Percentiles rank a stretch among this genome's conserved stretches.
Conservation (phyloP, 2,329 filamentous ascomycete genomes). For the Colletotrichum zoysiae region DNA sequence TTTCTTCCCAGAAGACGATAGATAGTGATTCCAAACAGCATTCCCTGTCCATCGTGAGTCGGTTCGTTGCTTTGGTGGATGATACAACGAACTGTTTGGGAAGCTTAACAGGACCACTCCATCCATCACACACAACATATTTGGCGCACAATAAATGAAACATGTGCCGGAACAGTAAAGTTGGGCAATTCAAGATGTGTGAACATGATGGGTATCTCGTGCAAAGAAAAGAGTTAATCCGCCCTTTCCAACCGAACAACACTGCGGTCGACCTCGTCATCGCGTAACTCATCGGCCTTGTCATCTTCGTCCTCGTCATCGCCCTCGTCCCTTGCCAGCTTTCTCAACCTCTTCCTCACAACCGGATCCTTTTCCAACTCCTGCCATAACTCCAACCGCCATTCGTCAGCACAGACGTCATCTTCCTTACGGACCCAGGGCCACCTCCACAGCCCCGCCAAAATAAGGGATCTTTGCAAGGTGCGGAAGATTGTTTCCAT, state of each 20-base stretch:
- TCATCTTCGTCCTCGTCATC: slow-evolving; percentile 40
- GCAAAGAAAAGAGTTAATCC: slow-evolving; percentile 18
- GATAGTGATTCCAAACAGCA: neutral
- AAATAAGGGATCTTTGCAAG: slow-evolving; percentile 59
- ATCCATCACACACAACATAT: neutral
- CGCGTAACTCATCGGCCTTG: slow-evolving; percentile 28
- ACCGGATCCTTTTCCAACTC: slow-evolving; percentile 66
- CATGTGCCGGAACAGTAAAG: neutral
- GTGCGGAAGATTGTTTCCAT: slow-evolving; percentile 74
- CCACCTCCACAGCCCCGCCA: slow-evolving; percentile 62
- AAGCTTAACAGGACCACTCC: neutral
- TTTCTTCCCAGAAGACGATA: slow-evolving; percentile 21
- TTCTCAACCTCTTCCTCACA: slow-evolving; percentile 57
- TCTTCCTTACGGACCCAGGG: slow-evolving; percentile 52
- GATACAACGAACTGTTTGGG: neutral
- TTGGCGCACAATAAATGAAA: neutral
- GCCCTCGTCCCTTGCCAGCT: slow-evolving; percentile 54
- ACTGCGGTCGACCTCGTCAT: neutral
- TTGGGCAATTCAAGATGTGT: neutral
- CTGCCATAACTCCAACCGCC: slow-evolving; percentile 69
- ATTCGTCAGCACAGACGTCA: slow-evolving; percentile 56
- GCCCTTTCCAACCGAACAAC: slow-evolving; percentile 8
- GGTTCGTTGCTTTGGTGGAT: neutral
- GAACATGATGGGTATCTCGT: slow-evolving; percentile 29
- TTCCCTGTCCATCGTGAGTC: neutral